Conservation (phyloP, 306 rosid species). For the Castanea sativa region DNA sequence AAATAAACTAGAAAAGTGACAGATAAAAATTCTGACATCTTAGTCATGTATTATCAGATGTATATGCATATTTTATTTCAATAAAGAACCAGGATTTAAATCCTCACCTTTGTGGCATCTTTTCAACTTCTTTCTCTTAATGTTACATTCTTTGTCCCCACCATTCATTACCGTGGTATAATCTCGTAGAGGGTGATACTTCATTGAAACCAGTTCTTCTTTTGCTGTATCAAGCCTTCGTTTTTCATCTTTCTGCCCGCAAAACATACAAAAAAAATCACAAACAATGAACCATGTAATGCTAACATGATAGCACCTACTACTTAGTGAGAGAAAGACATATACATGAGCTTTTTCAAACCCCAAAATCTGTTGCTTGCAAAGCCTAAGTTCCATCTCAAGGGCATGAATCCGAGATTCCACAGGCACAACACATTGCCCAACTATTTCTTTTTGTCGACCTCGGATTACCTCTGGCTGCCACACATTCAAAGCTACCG, state of each 20-base stretch:
- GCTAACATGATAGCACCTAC: conserved; percentile 4
- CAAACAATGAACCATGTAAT: background rate
- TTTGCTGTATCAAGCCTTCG: conserved; percentile 52
- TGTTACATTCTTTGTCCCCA: conserved; percentile 14
- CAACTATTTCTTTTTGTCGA: conserved; percentile 51
- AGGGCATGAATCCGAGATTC: conserved; percentile 48
- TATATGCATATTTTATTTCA: background rate
- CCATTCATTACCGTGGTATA: conserved; percentile 5
- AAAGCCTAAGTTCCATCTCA: conserved; percentile 63
- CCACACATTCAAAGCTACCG: conserved; percentile 84
- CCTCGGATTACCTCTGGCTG: conserved; percentile 69
- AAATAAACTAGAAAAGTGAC: background rate
- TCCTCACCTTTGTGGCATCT: conserved; percentile 40
- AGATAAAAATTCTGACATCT: background rate
- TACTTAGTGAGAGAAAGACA: conserved; percentile 22
- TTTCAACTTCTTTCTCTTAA: conserved; percentile 49
- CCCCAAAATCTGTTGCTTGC: conserved; percentile 52
- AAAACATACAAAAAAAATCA: background rate
- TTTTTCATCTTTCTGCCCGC: conserved; percentile 55
- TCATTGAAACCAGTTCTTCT: conserved; percentile 58
- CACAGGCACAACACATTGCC: conserved; percentile 54
- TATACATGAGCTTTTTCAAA: conserved; percentile 66
- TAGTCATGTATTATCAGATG: background rate
- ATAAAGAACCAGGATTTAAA: conserved; percentile 8
- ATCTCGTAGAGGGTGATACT: conserved; percentile 65